These are phyloP conservation scores for Didymella pinodella DNA, from an alignment of 2,329 filamentous ascomycete species.

Conservation along the genomic window DNA sequence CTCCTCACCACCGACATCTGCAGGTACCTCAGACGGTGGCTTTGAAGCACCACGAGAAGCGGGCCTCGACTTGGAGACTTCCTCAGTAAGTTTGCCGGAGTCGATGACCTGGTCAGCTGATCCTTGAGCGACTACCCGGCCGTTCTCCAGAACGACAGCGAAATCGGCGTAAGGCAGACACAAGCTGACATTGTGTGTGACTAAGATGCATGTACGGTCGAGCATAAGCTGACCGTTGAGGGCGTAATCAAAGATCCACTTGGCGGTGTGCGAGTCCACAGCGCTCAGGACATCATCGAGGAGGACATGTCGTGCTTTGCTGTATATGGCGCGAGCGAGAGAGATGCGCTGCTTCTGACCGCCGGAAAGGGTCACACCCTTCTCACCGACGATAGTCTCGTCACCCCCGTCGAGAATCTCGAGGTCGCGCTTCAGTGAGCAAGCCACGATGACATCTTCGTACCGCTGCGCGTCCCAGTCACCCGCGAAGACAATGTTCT, in stretches of 20 bases:
- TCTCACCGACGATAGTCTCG: slow-evolving; percentile 93
- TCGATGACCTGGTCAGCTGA: slow-evolving; percentile 77
- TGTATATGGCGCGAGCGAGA: slow-evolving; percentile 95
- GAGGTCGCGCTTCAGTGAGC: slow-evolving; percentile 88
- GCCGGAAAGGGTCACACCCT: slow-evolving; percentile 94
- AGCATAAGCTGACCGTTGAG: slow-evolving; percentile 89
- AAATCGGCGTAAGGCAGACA: slow-evolving; percentile 82
- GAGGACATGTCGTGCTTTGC: slow-evolving; percentile 86
- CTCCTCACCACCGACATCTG: slow-evolving; percentile 66
- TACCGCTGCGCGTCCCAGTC: slow-evolving; percentile 84
- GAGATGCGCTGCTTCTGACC: slow-evolving; percentile 98
- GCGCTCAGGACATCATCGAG: slow-evolving; percentile 96
- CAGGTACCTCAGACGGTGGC: slow-evolving; percentile 79
- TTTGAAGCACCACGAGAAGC: slow-evolving; percentile 74
- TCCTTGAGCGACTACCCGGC: slow-evolving; percentile 79
- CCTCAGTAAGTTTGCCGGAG: slow-evolving; percentile 88
- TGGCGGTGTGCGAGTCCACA: slow-evolving; percentile 95
- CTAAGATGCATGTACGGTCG: slow-evolving; percentile 88
- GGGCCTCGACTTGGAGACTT: slow-evolving; percentile 77
- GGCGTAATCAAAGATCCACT: slow-evolving; percentile 97
- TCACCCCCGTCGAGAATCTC: slow-evolving; percentile 93
- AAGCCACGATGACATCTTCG: slow-evolving; percentile 85
- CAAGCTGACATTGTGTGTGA: slow-evolving; percentile 93
- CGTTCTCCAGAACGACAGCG: slow-evolving; percentile 87
- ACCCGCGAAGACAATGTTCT: slow-evolving; percentile 92